A percentile compares a stretch with the other conserved stretches of the same genome.
Conservation (phyloP, 805 yeast species). For the Diddensiella caesifluorescens region DNA sequence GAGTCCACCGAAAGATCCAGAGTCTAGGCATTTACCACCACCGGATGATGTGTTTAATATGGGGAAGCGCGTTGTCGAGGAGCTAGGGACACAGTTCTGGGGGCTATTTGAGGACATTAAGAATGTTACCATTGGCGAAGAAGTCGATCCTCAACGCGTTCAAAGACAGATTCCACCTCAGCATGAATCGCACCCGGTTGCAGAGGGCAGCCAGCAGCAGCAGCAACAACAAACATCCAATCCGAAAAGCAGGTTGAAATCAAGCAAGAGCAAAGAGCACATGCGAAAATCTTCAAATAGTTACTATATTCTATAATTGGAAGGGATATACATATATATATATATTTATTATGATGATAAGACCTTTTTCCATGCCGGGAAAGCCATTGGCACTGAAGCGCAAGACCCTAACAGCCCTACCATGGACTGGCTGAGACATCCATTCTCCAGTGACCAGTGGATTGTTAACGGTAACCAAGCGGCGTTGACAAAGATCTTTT, state of each 20-base stretch:
- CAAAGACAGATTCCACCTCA: conserved; percentile 4
- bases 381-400: conserved; percentile 27
- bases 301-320: conserved; percentile 12
- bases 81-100: conserved; percentile 33
- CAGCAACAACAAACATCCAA: neutral
- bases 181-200: neutral
- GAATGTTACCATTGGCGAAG: conserved; percentile 33
- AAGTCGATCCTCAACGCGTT: conserved; percentile 4
- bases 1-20: neutral
- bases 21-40: conserved; percentile 16
- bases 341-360: conserved; percentile 6
- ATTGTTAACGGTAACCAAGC: conserved; percentile 39
- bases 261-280: neutral
- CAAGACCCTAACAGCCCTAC: conserved; percentile 38
- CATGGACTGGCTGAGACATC: conserved; percentile 28
- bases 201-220: neutral
- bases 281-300: conserved; percentile 12
- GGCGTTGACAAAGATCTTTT: conserved; percentile 31
- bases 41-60: conserved; percentile 26
- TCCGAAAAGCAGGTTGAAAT: neutral
- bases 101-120: conserved; percentile 33
- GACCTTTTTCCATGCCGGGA: conserved; percentile 19
- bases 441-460: conserved; percentile 38
- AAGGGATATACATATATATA: neutral
- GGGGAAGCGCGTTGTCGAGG: conserved; percentile 32